phyloP scores from a whole-genome alignment of 2,329 filamentous ascomycete genomes.

The Aspergillus candidus region DNA sequence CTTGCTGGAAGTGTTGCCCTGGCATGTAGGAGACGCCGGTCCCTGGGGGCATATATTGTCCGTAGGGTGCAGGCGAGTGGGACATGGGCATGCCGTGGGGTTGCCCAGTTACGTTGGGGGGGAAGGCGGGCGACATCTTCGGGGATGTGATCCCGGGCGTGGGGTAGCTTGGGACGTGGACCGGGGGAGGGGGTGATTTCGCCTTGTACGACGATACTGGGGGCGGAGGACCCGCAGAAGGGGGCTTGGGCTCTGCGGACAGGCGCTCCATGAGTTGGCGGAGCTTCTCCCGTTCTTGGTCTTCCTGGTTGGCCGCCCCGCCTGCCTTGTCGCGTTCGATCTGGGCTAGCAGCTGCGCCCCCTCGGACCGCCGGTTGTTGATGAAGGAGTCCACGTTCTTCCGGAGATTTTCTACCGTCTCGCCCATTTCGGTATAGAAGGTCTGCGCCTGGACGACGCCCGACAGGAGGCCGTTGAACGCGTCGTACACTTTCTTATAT shows the following conservation, averaged over 20 bases:
- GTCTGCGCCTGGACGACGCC: constrained; percentile 81
- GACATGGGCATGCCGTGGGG: constrained; percentile 25
- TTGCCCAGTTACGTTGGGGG: constrained; percentile 21
- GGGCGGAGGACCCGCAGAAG: constrained; percentile 28
- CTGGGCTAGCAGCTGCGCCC: constrained; percentile 77
- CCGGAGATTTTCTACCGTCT: constrained; percentile 82
- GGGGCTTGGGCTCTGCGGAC: constrained; percentile 61
- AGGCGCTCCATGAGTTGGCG: constrained; percentile 91
- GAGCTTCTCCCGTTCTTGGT: constrained; percentile 78
- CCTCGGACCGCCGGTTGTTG: constrained; percentile 86
- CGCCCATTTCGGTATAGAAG: constrained; percentile 94
- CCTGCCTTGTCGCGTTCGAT: constrained; percentile 74
- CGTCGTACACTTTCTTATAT: constrained; percentile 87
- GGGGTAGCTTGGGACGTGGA: constrained; percentile 28
- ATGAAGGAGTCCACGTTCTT: constrained; percentile 98
- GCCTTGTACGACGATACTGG: constrained; percentile 44
- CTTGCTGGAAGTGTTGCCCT: constrained; percentile 36
- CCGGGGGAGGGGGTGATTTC: constrained; percentile 31
- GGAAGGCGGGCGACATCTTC: constrained; percentile 33
- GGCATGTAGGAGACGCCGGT: constrained; percentile 24
- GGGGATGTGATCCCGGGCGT: constrained; percentile 35
- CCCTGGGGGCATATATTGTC: constrained; percentile 26
- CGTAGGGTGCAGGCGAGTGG: constrained; percentile 33
- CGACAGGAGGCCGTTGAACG: constrained; percentile 81
- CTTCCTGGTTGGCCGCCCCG: constrained; percentile 56